Evolutionary conservation across 1,139 yeast species (phyloP).

Genomic region (Wickerhamomyces sp.): DNA sequence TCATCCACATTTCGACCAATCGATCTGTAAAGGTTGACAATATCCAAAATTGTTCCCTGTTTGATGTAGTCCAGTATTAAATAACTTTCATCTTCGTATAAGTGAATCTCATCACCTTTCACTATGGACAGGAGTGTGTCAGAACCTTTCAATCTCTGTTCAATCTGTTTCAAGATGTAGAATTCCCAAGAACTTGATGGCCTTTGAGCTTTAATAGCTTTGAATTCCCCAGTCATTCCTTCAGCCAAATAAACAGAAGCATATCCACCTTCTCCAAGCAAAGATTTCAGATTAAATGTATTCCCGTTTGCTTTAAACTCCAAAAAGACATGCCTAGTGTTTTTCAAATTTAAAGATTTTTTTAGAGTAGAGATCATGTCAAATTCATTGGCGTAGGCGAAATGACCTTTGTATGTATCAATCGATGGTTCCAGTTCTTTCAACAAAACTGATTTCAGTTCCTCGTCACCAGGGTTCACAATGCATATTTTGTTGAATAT

Average conservation of each 20-base stretch:
- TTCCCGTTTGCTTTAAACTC: constrained; percentile 45
- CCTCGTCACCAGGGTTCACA: constrained; percentile 29
- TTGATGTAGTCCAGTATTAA: constrained; percentile 60
- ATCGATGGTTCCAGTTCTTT: constrained; percentile 26
- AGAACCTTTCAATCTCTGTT: constrained; percentile 29
- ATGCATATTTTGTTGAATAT: constrained; percentile 6
- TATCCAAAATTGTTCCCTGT: constrained; percentile 74
- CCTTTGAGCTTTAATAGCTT: constrained; percentile 70
- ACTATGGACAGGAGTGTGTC: constrained; percentile 39
- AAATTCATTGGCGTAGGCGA: constrained; percentile 25
- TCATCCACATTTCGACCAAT: constrained; percentile 45
- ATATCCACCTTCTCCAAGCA: constrained; percentile 76
- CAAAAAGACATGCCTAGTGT: constrained; percentile 27
- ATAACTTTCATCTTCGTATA: constrained; percentile 70
- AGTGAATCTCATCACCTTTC: constrained; percentile 46
- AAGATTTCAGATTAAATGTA: constrained; percentile 50
- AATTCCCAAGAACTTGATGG: constrained; percentile 82
- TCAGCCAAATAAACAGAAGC: constrained; percentile 78
- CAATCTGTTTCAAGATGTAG: constrained; percentile 59
- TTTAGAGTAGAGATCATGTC: constrained; percentile 32
- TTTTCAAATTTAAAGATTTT: constrained; percentile 27
- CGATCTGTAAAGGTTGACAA: constrained; percentile 48
- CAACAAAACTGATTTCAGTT: constrained; percentile 23
- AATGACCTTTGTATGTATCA: constrained; percentile 27
- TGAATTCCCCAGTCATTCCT: constrained; percentile 48